These are phyloP conservation scores for Fraxinus xanthoxyloides DNA, from an alignment of 305 asterid genomes.

Conservation along the genomic window DNA sequence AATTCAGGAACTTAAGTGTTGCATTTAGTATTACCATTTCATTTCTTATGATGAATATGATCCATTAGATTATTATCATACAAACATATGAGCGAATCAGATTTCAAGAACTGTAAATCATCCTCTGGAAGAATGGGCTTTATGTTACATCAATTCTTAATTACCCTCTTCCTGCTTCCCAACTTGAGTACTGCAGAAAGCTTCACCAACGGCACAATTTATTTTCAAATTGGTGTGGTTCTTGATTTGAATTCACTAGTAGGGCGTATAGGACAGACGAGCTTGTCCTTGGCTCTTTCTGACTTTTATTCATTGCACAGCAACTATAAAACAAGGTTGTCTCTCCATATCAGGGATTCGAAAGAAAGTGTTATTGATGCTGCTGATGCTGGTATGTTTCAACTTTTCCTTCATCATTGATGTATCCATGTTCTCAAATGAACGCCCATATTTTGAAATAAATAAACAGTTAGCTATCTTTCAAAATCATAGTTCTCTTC, in stretches of 20 bases:
- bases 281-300: slow-evolving; percentile 28
- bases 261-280: slow-evolving; percentile 35
- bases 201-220: background rate
- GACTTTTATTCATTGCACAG: slow-evolving; percentile 34
- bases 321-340: slow-evolving; percentile 33
- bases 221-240: slow-evolving; percentile 40
- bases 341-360: slow-evolving; percentile 38
- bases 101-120: background rate
- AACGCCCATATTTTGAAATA: background rate
- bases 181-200: background rate
- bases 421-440: background rate
- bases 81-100: background rate
- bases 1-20: background rate
- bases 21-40: background rate
- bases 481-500: background rate
- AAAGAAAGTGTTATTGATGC: slow-evolving; percentile 34
- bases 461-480: background rate
- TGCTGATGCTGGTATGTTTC: slow-evolving; percentile 37
- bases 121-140: slow-evolving; percentile 13
- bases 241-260: slow-evolving; percentile 38
- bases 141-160: background rate
- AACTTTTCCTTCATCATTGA: background rate
- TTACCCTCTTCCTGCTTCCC: slow-evolving; percentile 21
- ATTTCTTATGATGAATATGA: background rate
- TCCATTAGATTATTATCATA: background rate